A percentile compares a stretch with the other conserved stretches of the same genome.
These are phyloP conservation scores for Circinella minor DNA, from an alignment of 371 early-diverging fungal genomes.

Conservation along the genomic window DNA sequence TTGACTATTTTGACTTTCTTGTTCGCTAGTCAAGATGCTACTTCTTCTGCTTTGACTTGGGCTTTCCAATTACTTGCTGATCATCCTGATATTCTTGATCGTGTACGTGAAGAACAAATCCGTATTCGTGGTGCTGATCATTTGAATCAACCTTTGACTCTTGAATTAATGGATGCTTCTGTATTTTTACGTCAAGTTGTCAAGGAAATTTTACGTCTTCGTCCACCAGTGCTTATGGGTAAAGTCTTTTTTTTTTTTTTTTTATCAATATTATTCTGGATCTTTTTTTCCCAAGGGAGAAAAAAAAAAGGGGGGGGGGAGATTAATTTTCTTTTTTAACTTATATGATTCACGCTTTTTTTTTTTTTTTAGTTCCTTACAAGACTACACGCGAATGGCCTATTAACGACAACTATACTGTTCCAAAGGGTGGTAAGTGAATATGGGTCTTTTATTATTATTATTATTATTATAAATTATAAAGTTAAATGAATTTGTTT, in stretches of 20 bases:
- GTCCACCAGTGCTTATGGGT: conserved; percentile 59
- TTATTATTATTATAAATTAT: too few relatives aligned
- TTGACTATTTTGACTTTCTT: conserved; percentile 55
- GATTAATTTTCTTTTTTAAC: background rate
- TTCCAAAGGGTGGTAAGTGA: conserved; percentile 47
- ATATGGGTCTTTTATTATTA: too few relatives aligned
- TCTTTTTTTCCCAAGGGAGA: too few relatives aligned
- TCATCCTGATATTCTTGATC: conserved; percentile 51
- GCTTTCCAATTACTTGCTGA: conserved; percentile 56
- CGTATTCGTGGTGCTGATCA: conserved; percentile 34
- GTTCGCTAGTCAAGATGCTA: conserved; percentile 59
- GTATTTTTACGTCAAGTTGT: conserved; percentile 52
- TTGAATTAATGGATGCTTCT: conserved; percentile 50
- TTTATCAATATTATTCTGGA: too few relatives aligned
- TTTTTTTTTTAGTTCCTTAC: conserved; percentile 40
- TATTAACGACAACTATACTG: conserved; percentile 45
- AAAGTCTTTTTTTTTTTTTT: background rate
- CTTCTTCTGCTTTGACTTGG: conserved; percentile 59
- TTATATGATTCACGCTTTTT: background rate
- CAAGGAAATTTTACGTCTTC: conserved; percentile 54
- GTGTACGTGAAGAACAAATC: conserved; percentile 48
- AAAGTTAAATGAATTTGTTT: too few relatives aligned
- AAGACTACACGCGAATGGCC: conserved; percentile 52
- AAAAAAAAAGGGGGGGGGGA: too few relatives aligned
- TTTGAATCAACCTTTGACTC: conserved; percentile 30